Base-by-base conservation (phyloP, 805 yeast species). In the Teunomyces gatunensis region DNA sequence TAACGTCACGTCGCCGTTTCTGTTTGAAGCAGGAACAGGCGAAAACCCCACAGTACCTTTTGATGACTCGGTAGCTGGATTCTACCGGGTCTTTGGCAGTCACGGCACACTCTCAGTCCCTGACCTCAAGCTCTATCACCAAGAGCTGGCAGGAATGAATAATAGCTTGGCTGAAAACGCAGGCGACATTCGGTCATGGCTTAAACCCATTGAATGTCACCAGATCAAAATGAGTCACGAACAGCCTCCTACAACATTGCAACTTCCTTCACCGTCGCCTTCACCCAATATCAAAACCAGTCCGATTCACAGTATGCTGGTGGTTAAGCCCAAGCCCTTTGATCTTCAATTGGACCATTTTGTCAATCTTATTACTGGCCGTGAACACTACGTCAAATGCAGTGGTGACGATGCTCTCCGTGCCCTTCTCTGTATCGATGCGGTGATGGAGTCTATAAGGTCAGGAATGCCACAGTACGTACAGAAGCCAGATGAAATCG, bases 1-100 rank as follows among this genome's bases (percentile, higher is more conserved):
- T 48, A 68, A 67, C 53, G 70, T 67, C 29, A 57, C 63, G 1
- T 67, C 73, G 2, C 73, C 74, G 2, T 67, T 65, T 49, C 67
- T 65, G 54, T 69, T 69, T 47, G 73, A 69, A 46, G 53, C 61
- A 13, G 70, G 71, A 6, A 69, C 74, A 2, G 74, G 74, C 5
- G 74, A 69, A 49, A 69, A 69, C 54, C 74, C 74, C 12, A 59
- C 57, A 12, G 57, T 69, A 15, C 74, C 74, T 1, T 53, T 53
- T 27, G 57, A 63, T 47, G 60, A 61, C 10, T 59, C 52, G 11
- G 53, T 62, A 7, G 53, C 59, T 37, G 74, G 75, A 2, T 55
- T 68, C 44, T 70, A 70, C 48, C 53, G 72, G 30, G 57, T 70
- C 5, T 69, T 68, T 58, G 75, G 74, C 2, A 57, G 69, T n/a